Evolutionary conservation across 148 eudicot species (phyloP).

Genomic region (Fagopyrum tataricum): DNA sequence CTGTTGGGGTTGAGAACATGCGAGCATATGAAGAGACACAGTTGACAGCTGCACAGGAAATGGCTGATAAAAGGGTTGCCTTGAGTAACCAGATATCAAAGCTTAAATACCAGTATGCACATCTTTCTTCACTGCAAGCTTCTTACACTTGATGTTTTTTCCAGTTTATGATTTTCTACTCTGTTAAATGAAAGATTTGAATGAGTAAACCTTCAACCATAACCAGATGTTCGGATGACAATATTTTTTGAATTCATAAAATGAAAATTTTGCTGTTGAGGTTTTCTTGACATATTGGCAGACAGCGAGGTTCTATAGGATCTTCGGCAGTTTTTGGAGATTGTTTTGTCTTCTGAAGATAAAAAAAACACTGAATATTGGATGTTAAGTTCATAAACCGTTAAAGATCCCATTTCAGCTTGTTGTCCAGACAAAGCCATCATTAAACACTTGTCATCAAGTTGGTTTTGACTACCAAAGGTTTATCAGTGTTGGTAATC

Average conservation of each 20-base stretch:
- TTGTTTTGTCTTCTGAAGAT: too few relatives aligned
- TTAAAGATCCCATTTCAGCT: too few relatives aligned
- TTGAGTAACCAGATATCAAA: conserved; percentile 86
- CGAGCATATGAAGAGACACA: conserved; percentile 95
- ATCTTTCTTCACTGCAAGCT: conserved; percentile 1
- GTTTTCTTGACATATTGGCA: not conserved
- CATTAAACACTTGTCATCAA: not conserved
- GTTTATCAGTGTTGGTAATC: not conserved
- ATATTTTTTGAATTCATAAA: not conserved
- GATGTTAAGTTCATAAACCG: too few relatives aligned
- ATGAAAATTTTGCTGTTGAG: not conserved
- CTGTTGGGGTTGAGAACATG: conserved; percentile 80
- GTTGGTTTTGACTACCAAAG: not conserved
- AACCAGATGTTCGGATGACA: not conserved
- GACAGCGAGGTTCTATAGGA: too few relatives aligned
- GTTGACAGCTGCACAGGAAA: conserved; percentile 69
- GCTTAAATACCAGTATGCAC: conserved; percentile 87
- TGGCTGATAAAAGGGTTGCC: conserved; percentile 66
- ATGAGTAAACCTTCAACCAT: not conserved
- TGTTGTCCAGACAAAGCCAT: too few relatives aligned
- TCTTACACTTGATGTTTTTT: not conserved
- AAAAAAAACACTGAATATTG: too few relatives aligned
- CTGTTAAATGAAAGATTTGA: conserved; percentile 1
- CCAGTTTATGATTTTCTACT: not conserved
- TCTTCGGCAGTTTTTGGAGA: too few relatives aligned